Conservation (phyloP, 352 stramenopile species). For the Phytopythium litorale region DNA sequence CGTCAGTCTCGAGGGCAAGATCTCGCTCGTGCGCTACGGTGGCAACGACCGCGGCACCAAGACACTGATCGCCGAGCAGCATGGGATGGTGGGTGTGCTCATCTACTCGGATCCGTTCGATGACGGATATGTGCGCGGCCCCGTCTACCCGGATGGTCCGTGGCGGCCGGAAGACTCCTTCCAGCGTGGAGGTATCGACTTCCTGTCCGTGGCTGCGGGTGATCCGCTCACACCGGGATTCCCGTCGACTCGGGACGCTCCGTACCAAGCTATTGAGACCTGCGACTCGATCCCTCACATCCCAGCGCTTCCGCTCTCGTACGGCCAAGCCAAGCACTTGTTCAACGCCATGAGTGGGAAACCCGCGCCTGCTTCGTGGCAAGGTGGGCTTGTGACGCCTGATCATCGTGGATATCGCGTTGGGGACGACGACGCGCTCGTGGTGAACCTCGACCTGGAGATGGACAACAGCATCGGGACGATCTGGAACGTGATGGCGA, state of each 20-base stretch:
- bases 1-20: conserved; percentile 49
- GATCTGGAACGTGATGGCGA: conserved; percentile 48
- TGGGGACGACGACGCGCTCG: conserved; percentile 31
- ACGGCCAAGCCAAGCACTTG: conserved; percentile 60
- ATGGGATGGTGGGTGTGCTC: conserved; percentile 63
- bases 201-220: conserved; percentile 50
- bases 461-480: conserved; percentile 60
- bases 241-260: conserved; percentile 28
- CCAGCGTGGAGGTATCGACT: conserved; percentile 77
- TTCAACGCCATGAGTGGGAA: conserved; percentile 46
- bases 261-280: conserved; percentile 21
- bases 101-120: conserved; percentile 88
- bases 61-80: conserved; percentile 7
- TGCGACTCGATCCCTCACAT: conserved; percentile 46
- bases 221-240: conserved; percentile 56
- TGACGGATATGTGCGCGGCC: conserved; percentile 62
- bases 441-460: conserved; percentile 38
- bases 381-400: conserved; percentile 39
- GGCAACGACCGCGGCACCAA: conserved; percentile 11
- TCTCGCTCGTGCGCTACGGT: conserved; percentile 69
- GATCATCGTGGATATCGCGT: conserved; percentile 49
- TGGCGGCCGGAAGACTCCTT: conserved; percentile 68
- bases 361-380: conserved; percentile 36
- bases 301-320: conserved; percentile 54
- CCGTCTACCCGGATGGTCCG: conserved; percentile 69